Base-by-base conservation (phyloP, 2,329 filamentous ascomycete species). In the Magnaporthiopsis incrustans region DNA sequence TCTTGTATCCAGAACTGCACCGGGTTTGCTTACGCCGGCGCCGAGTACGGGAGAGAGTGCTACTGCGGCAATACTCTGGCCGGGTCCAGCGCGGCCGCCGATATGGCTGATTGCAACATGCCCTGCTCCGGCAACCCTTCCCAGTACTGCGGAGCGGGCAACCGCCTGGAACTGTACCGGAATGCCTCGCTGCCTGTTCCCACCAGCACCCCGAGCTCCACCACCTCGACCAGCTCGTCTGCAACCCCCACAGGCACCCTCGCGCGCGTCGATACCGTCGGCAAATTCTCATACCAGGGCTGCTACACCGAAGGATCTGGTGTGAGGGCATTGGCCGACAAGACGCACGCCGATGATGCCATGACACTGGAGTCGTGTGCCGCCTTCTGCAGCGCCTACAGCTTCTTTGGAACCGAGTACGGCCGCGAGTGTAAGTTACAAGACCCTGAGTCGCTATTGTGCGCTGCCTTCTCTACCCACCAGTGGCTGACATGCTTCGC, bases 241-340 rank as follows among this genome's bases (percentile, higher is more conserved):
- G 67, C 75, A 1, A 68, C 72, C 2, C 72, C 74, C 2, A 77
- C 75, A 0, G 74, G 68, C 3, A 76, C 72, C 2, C 70, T 75
- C 10, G 73, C 77, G 77, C 63, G 72, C 74, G 27, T 71, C 74
- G 18, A 76, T 78, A 68, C 70, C 71, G 22, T 67, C 50, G 65
- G 64, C 38, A 26, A 33, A 27, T 69, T 63, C 62, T 27, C 27
- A n/a, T 74, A 78, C 66, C 80, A 82, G 63, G 85, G 85, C 50
- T 88, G 85, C 74, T 88, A 82, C 76, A 77, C 84, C 32, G 85
- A 88, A 67, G 81, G 78, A 1, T 75, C 75, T n/a, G 76, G 79
- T 61, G 25, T 26, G 61, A 81, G 85, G 59, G 83, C 85, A 64
- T 77, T 88, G 66, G 85, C 82, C 67, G 79, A 78, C 25, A 69